Conservation (phyloP, 2,329 filamentous ascomycete genomes). For the Apiospora marii region DNA sequence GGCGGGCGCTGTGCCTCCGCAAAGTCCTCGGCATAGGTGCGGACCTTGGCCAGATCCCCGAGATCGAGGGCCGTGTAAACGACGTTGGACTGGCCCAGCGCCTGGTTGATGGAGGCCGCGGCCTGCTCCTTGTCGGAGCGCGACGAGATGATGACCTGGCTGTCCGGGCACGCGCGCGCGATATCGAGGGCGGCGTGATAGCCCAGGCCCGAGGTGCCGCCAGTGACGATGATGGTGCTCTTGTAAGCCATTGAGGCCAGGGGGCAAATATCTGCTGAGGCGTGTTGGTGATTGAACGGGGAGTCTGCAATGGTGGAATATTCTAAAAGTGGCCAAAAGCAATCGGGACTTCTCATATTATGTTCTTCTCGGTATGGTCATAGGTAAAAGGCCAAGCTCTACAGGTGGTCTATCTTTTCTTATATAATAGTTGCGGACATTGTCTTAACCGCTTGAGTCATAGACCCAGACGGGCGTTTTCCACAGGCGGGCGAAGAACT, state of each 20-base stretch:
- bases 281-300: background rate
- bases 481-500: background rate
- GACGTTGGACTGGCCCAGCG: constrained; percentile 48
- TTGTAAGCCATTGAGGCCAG: constrained; percentile 4
- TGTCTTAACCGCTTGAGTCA: too few species aligned
- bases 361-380: too few species aligned
- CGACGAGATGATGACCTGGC: constrained; percentile 51
- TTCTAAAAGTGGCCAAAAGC: too few species aligned
- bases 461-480: background rate
- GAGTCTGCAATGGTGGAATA: background rate
- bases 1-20: constrained; percentile 44
- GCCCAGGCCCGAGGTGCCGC: constrained; percentile 54
- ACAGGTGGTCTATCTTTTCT: background rate
- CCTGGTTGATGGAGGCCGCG: constrained; percentile 52
- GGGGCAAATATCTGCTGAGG: background rate
- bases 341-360: too few species aligned
- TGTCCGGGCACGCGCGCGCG: constrained; percentile 49
- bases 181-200: constrained; percentile 50
- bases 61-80: constrained; percentile 54
- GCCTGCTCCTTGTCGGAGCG: constrained; percentile 52
- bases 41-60: constrained; percentile 46
- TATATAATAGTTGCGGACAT: background rate
- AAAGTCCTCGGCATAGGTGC: constrained; percentile 50
- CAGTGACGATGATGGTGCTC: constrained; percentile 50
- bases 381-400: background rate